A percentile compares a stretch with the other conserved stretches of the same genome.
Conservation (phyloP, 2,329 filamentous ascomycete species). For the Coleophoma crateriformis region DNA sequence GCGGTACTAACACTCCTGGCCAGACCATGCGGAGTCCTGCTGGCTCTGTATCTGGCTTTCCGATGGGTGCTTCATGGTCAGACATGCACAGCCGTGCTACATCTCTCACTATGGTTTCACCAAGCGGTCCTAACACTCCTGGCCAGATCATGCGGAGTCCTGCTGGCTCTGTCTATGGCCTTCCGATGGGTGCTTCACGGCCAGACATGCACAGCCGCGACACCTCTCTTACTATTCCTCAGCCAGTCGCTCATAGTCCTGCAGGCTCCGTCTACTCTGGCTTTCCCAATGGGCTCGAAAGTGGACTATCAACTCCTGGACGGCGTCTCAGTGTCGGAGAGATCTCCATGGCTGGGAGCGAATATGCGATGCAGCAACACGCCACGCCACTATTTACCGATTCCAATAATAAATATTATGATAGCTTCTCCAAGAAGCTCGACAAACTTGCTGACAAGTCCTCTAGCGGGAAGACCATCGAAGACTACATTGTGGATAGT, state of each 20-base stretch:
- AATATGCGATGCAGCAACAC: slow-evolving; percentile 55
- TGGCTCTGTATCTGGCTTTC: neutral
- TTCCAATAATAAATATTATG: slow-evolving; percentile 53
- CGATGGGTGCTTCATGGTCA: neutral
- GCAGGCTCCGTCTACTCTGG: neutral
- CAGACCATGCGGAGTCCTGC: neutral
- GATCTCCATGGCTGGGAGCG: slow-evolving; percentile 45
- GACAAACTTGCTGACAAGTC: slow-evolving; percentile 45
- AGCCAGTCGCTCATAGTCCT: neutral
- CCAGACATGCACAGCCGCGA: neutral
- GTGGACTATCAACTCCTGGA: neutral
- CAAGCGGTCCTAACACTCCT: neutral
- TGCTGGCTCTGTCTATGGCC: neutral
- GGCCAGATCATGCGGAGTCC: neutral
- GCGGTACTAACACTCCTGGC: neutral
- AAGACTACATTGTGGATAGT: slow-evolving; percentile 57
- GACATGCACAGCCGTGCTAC: neutral
- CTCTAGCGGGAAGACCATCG: slow-evolving; percentile 52
- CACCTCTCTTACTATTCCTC: neutral
- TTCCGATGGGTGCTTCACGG: neutral
- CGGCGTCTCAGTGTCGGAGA: neutral
- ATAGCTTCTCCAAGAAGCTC: slow-evolving; percentile 49
- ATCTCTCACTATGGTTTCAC: neutral
- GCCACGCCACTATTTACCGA: slow-evolving; percentile 64
- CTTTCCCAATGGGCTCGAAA: neutral